phyloP scores from a whole-genome alignment of 2,329 filamentous ascomycete species.

The Penicillium paneum region DNA sequence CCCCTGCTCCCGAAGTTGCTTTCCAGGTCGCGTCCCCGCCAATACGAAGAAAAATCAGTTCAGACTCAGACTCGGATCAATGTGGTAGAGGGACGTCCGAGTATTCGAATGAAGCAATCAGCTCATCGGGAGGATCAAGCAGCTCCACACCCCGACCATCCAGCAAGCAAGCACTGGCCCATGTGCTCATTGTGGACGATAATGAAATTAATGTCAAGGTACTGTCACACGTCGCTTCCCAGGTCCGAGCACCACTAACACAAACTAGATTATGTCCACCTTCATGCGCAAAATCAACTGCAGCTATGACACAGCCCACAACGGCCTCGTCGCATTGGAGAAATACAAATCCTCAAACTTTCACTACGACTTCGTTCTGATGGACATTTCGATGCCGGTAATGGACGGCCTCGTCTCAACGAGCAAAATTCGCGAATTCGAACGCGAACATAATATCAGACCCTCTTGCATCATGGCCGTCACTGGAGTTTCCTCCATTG shows the following conservation, averaged over 20 bases:
- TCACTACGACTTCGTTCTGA: constrained; percentile 36
- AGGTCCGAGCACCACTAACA: neutral
- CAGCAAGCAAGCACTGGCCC: constrained; percentile 6
- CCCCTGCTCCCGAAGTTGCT: neutral
- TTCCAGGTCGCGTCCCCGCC: neutral
- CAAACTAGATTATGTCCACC: constrained; percentile 33
- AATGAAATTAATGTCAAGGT: constrained; percentile 43
- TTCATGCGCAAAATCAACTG: constrained; percentile 40
- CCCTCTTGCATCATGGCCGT: constrained; percentile 32
- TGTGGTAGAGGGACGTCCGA: neutral
- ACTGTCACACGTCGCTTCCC: neutral
- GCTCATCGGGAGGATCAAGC: neutral
- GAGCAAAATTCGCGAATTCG: constrained; percentile 40
- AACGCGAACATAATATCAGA: constrained; percentile 23
- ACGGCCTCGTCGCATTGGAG: constrained; percentile 41
- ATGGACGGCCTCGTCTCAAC: constrained; percentile 46
- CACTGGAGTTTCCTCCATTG: constrained; percentile 32
- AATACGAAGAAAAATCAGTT: neutral
- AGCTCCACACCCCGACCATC: constrained; percentile 5
- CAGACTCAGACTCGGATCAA: neutral
- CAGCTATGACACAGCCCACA: constrained; percentile 36
- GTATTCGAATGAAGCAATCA: neutral
- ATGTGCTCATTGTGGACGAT: constrained; percentile 43
- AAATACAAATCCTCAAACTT: constrained; percentile 30
- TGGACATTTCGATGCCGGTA: constrained; percentile 46